A percentile compares a stretch with the other conserved stretches of the same genome.
These are phyloP conservation scores for Monilinia vaccinii-corymbosi DNA, from an alignment of 2,329 filamentous ascomycete genomes.

Conservation along the genomic window DNA sequence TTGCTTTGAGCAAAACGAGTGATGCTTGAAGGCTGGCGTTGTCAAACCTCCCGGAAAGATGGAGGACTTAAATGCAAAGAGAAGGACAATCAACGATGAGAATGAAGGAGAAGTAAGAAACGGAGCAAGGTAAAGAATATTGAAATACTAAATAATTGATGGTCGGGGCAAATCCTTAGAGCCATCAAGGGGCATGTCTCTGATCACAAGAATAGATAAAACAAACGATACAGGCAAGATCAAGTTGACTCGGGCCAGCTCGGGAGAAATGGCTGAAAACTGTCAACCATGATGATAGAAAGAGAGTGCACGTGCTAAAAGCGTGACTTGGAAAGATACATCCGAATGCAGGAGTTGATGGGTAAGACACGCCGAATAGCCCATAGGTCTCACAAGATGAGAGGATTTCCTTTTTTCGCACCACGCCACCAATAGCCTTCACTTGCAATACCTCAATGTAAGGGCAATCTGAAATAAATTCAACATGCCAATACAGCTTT, in stretches of 20 bases:
- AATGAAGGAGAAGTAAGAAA: neutral
- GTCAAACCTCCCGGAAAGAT: neutral
- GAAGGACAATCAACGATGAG: neutral
- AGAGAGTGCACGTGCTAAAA: neutral
- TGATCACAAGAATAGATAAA: neutral
- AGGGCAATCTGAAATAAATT: neutral
- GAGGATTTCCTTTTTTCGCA: neutral
- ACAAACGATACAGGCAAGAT: too few species aligned
- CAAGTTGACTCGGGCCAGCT: neutral
- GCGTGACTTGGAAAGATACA: neutral
- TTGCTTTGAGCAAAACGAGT: conserved; percentile 7
- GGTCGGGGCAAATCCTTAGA: neutral
- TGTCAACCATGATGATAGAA: neutral
- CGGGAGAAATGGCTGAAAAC: neutral
- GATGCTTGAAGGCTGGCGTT: conserved; percentile 6
- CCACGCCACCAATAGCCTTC: neutral
- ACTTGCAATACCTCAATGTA: neutral
- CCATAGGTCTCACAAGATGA: neutral
- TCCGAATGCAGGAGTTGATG: neutral
- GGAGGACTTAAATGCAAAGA: conserved; percentile 2
- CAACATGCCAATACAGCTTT: neutral
- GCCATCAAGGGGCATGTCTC: neutral
- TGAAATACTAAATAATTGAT: conserved; percentile 8
- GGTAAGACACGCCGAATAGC: neutral
- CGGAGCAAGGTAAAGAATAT: neutral